Conservation (phyloP, 106 monocot genomes). For the Iris macrosiphon region DNA sequence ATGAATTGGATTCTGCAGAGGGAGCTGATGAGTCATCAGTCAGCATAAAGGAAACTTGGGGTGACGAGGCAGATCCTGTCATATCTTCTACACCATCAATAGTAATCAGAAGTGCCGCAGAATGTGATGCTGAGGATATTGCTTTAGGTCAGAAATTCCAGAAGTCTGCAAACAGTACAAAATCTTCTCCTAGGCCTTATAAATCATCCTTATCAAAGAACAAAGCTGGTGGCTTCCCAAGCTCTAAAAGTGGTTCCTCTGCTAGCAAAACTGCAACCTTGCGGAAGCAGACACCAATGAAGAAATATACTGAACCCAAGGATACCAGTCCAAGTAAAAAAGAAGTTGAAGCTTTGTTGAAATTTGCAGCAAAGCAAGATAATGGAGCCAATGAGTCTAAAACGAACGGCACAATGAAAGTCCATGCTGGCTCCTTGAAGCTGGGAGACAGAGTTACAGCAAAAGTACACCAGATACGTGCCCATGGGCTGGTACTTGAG, state of each 20-base stretch:
- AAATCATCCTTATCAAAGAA: not conserved
- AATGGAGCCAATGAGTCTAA: conserved; percentile 8
- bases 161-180: conserved; percentile 23
- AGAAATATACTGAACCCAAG: conserved; percentile 1
- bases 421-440: conserved; percentile 31
- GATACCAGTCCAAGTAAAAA: conserved; percentile 3
- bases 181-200: conserved; percentile 49
- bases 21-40: conserved; percentile 1
- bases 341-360: not conserved
- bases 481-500: conserved; percentile 78
- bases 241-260: conserved; percentile 5
- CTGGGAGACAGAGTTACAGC: conserved; percentile 67
- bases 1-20: conserved; percentile 4
- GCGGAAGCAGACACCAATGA: conserved; percentile 1
- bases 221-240: conserved; percentile 5
- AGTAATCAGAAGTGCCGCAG: conserved; percentile 63
- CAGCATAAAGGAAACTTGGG: conserved; percentile 7
- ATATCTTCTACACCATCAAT: conserved; percentile 38
- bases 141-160: no score
- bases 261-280: not conserved
- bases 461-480: conserved; percentile 65
- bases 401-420: not conserved
- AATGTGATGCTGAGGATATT: conserved; percentile 55
- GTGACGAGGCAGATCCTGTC: conserved; percentile 10
- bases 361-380: not conserved